A percentile compares a stretch with the other conserved stretches of the same genome.
These are phyloP conservation scores for Coriolopsis trogii DNA, from an alignment of 1,284 basidiomycete genomes.

Conservation along the genomic window DNA sequence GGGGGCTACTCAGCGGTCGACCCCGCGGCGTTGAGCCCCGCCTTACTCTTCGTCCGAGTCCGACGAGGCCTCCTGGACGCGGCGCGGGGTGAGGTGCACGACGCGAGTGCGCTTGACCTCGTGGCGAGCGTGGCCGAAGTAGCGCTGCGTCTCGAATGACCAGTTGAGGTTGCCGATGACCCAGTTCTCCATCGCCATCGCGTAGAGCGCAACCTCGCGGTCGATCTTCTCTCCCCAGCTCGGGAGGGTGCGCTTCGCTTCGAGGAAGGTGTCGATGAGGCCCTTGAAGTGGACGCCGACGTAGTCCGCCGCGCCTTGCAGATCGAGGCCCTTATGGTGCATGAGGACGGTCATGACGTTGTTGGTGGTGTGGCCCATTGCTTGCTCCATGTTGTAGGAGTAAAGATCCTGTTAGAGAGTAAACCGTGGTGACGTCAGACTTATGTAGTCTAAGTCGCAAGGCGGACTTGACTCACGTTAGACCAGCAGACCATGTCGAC, in stretches of 20 bases:
- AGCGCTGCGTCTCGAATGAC: conserved; percentile 43
- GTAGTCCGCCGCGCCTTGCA: conserved; percentile 64
- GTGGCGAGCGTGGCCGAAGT: conserved; percentile 35
- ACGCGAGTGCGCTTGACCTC: conserved; percentile 33
- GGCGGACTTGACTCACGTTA: conserved; percentile 52
- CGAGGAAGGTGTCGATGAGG: conserved; percentile 52
- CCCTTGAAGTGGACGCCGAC: conserved; percentile 55
- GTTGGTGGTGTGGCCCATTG: conserved; percentile 65
- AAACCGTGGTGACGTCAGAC: too few species aligned
- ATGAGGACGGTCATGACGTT: conserved; percentile 72
- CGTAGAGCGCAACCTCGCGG: conserved; percentile 45
- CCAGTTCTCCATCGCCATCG: conserved; percentile 41
- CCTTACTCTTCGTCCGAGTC: conserved; percentile 42
- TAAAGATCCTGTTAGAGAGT: conserved; percentile 71
- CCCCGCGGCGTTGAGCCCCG: too few species aligned
- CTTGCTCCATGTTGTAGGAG: conserved; percentile 75
- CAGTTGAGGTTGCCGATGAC: conserved; percentile 41
- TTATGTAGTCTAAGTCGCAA: too few species aligned
- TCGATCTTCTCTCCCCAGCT: conserved; percentile 53
- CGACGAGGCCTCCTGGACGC: conserved; percentile 18
- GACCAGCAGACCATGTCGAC: conserved; percentile 72
- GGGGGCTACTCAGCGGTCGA: too few species aligned
- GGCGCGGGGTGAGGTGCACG: conserved; percentile 32
- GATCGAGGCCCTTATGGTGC: conserved; percentile 49
- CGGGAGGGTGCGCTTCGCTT: conserved; percentile 47